phyloP scores from a whole-genome alignment of 1,284 basidiomycete genomes.

The Boletus albobrunnescens region DNA sequence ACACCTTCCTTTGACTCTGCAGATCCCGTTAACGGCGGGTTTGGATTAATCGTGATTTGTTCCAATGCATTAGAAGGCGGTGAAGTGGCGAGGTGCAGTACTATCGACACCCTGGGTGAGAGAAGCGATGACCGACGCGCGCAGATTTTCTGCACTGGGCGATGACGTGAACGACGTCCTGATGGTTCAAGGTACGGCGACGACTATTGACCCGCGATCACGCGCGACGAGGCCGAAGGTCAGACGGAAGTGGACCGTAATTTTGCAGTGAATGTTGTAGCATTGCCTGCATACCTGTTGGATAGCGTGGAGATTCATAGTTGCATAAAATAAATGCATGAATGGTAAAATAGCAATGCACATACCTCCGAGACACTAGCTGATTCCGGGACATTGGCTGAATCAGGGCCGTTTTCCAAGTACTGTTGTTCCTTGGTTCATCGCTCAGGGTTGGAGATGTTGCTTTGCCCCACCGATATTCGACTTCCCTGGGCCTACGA shows the following conservation, averaged over 20 bases:
- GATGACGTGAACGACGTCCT: constrained; percentile 41
- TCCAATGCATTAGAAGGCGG: constrained; percentile 19
- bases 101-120: constrained; percentile 18
- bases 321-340: too few species aligned
- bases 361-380: too few species aligned
- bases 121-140: constrained; percentile 28
- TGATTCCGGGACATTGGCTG: too few species aligned
- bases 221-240: constrained; percentile 54
- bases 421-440: too few species aligned
- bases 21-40: constrained; percentile 9
- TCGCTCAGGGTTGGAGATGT: too few species aligned
- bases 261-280: constrained; percentile 68
- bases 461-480: too few species aligned
- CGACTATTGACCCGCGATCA: constrained; percentile 63
- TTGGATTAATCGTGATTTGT: constrained; percentile 24
- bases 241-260: constrained; percentile 65
- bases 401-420: too few species aligned
- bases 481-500: too few species aligned
- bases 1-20: constrained; percentile 8
- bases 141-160: constrained; percentile 40
- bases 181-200: constrained; percentile 61
- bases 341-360: too few species aligned
- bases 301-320: constrained; percentile 61
- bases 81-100: constrained; percentile 5
- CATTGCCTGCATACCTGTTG: constrained; percentile 64